Evolutionary conservation across 306 rosid species (phyloP).

Genomic region (Citrullus mucosospermus): DNA sequence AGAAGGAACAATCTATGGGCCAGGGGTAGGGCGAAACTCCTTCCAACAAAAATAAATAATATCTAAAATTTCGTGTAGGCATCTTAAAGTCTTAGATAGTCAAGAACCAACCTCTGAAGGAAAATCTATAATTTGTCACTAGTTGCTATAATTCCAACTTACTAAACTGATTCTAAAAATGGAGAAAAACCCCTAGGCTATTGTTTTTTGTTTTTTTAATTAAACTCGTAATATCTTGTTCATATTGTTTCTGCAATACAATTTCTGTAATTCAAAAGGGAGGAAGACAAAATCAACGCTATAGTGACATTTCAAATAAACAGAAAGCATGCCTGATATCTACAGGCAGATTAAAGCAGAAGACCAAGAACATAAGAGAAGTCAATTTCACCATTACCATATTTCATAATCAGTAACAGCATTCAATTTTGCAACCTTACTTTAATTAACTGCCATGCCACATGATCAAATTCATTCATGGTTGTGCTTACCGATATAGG

Average conservation of each 20-base stretch:
- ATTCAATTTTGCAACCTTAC: not conserved
- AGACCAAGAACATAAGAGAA: not conserved
- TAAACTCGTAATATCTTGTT: not conserved
- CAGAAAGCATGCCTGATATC: not conserved
- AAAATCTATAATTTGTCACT: not conserved
- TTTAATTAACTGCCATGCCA: not conserved
- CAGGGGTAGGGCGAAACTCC: too few species aligned
- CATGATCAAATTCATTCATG: not conserved
- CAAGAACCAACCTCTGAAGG: not conserved
- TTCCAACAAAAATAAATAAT: too few species aligned
- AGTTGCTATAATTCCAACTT: not conserved
- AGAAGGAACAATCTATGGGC: too few species aligned
- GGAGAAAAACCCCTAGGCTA: not conserved
- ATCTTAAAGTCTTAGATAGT: not conserved
- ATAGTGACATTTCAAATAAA: not conserved
- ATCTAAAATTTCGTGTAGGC: not conserved
- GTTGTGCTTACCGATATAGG: conserved; percentile 58
- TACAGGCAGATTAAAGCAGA: not conserved
- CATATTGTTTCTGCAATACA: not conserved
- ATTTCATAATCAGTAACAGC: not conserved
- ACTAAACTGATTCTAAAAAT: not conserved
- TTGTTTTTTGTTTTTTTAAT: too few species aligned
- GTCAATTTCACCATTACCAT: not conserved
- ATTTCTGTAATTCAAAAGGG: not conserved
- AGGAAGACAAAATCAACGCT: not conserved